Base-by-base conservation (phyloP, 2,329 filamentous ascomycete genomes). In the Lachnum nothofagi region DNA sequence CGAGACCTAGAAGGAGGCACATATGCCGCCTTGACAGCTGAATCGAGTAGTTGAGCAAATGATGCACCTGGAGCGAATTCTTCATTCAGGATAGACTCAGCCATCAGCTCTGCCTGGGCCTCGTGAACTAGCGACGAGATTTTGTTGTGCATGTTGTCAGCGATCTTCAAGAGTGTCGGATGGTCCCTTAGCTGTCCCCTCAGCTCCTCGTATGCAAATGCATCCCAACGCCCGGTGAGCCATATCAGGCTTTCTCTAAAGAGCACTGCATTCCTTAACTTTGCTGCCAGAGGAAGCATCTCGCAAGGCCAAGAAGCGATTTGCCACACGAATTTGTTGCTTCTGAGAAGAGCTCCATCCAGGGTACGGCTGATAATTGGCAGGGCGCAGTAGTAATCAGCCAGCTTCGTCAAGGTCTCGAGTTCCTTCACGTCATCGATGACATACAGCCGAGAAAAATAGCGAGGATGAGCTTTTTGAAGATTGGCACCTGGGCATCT, bases 331-430 rank as follows among this genome's bases (percentile, higher is more conserved):
- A 37, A 20, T 9, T n/a, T 27, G 20, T 7, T 27, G 42, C 22
- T 44, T 25, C 12, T 29, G 12, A 10, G 10, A 5, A 47, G 9
- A 10, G 49, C 39, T n/a, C 24, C 23, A 27, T 44, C 35, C 8
- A 51, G 41, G n/a, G 40, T 35, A 12, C 35, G 24, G 5, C 40
- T 47, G 2, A 51, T 12, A 1, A 51, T 5, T 16, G 40, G 45
- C 5, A 52, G 42, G n/a, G n/a, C n/a, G n/a, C n/a, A n/a, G n/a
- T n/a, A n/a, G n/a, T n/a, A n/a, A n/a, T n/a, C n/a, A n/a, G 49
- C 49, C 7, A 45, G 14, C 3, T 37, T 5, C 2, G 31, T 39
- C 22, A 52, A n/a, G 9, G 3, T 9, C 12, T n/a, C 1, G 2
- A 52, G 27, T 3, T 45, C 41, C 12, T 22, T 3, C 3, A 10